These are phyloP conservation scores for Gigaspora rosea DNA, from an alignment of 192 early-diverging fungal species.

Conservation along the genomic window DNA sequence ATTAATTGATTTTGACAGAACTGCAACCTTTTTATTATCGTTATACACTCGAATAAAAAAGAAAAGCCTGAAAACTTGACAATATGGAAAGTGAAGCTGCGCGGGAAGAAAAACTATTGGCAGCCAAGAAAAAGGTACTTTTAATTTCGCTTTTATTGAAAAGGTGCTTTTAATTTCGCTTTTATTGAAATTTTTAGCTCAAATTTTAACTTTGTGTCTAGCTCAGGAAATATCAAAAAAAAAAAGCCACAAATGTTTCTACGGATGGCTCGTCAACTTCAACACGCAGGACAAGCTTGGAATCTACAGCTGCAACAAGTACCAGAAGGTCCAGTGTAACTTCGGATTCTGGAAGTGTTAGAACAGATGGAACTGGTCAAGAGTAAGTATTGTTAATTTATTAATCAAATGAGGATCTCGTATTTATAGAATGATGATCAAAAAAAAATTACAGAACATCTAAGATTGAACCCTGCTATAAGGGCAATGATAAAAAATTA, in stretches of 20 bases:
- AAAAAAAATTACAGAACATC: conserved; percentile 25
- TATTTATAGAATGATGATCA: not conserved
- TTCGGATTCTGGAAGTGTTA: conserved; percentile 19
- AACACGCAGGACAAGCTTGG: conserved; percentile 10
- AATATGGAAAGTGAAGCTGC: conserved; percentile 9
- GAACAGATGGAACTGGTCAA: not conserved
- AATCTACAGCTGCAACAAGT: not conserved
- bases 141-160: not conserved
- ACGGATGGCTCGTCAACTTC: not conserved
- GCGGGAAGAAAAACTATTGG: conserved; percentile 19
- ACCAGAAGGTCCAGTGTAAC: conserved; percentile 4
- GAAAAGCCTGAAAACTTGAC: not conserved
- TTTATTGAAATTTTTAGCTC: not conserved
- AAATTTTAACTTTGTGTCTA: not conserved
- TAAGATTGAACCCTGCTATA: not conserved
- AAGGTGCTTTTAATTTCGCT: not conserved
- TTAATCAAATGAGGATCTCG: not conserved
- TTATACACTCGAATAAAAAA: no score
- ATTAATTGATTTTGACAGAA: no score
- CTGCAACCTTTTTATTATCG: no score
- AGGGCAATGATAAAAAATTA: not conserved
- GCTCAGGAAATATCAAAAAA: conserved; percentile 30
- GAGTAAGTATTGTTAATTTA: not conserved
- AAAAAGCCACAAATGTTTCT: conserved; percentile 13
- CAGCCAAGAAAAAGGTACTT: conserved; percentile 29